Percentiles rank a stretch among this genome's conserved stretches.
Evolutionary conservation across 306 rosid species (phyloP).

Genomic region (Vigna mungo): DNA sequence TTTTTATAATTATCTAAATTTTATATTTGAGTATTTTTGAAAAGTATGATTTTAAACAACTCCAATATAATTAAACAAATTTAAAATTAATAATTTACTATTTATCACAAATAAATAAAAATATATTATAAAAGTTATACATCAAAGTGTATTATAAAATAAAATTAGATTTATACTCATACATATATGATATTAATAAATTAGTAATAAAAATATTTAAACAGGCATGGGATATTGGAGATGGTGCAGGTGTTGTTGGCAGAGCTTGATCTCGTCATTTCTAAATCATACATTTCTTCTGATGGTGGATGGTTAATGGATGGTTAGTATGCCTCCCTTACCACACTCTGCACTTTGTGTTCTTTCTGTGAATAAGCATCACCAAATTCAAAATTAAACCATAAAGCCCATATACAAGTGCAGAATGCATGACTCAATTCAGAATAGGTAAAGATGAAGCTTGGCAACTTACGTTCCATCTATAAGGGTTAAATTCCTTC

Average conservation of each 20-base stretch:
- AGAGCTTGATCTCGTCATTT: conserved; percentile 72
- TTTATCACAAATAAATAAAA: too few relatives aligned
- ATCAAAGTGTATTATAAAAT: too few relatives aligned
- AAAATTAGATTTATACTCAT: too few relatives aligned
- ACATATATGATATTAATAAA: too few relatives aligned
- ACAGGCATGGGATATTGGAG: conserved; percentile 72
- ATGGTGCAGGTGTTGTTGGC: conserved; percentile 81
- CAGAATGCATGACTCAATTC: background rate
- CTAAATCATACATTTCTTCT: conserved; percentile 76
- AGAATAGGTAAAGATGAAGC: background rate
- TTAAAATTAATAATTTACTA: too few relatives aligned
- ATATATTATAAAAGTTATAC: too few relatives aligned
- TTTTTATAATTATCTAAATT: too few relatives aligned
- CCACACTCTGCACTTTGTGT: conserved; percentile 71
- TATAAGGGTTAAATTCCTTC: conserved; percentile 70
- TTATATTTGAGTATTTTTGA: too few relatives aligned
- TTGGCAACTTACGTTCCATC: conserved; percentile 77
- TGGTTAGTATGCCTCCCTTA: conserved; percentile 46
- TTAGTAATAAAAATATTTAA: background rate
- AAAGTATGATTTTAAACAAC: too few relatives aligned
- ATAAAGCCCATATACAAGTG: background rate
- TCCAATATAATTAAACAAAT: too few relatives aligned
- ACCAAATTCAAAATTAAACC: conserved; percentile 24
- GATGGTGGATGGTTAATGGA: conserved; percentile 89
- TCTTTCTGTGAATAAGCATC: conserved; percentile 42